These are phyloP conservation scores for Akanthomyces muscarius DNA, from an alignment of 2,329 filamentous ascomycete species.

Conservation along the genomic window DNA sequence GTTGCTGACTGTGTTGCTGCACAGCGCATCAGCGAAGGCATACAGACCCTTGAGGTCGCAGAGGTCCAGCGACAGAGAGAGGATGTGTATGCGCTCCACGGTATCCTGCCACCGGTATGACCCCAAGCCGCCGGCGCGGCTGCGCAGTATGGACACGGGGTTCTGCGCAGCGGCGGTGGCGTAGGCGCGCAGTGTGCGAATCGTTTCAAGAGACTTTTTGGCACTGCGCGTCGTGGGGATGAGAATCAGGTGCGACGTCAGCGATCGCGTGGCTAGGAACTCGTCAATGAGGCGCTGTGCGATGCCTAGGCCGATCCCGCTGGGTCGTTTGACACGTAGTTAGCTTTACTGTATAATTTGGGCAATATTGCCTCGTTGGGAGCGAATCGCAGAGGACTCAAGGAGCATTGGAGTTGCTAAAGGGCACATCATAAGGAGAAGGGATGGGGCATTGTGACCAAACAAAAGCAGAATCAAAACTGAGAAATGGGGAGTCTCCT, in stretches of 20 bases:
- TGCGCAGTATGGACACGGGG: conserved; percentile 33
- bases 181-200: conserved; percentile 60
- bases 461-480: neutral
- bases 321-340: conserved; percentile 33
- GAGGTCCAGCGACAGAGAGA: conserved; percentile 57
- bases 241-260: conserved; percentile 67
- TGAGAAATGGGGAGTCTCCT: neutral
- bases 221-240: conserved; percentile 78
- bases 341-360: neutral
- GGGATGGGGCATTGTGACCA: neutral
- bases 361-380: neutral
- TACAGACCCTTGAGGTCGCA: conserved; percentile 53
- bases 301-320: conserved; percentile 81
- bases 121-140: conserved; percentile 31
- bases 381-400: neutral
- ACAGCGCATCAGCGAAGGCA: conserved; percentile 44
- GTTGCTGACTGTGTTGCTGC: conserved; percentile 43
- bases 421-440: neutral
- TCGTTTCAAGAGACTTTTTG: conserved; percentile 70
- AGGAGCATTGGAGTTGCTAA: neutral
- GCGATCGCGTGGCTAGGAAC: conserved; percentile 68
- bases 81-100: conserved; percentile 52
- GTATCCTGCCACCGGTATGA: conserved; percentile 35
- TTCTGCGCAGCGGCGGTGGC: conserved; percentile 40
- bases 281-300: conserved; percentile 85